Percentiles rank a stretch among this genome's conserved stretches.
These are phyloP conservation scores for Pythium insidiosum DNA, from an alignment of 352 stramenopile genomes.

Conservation along the genomic window DNA sequence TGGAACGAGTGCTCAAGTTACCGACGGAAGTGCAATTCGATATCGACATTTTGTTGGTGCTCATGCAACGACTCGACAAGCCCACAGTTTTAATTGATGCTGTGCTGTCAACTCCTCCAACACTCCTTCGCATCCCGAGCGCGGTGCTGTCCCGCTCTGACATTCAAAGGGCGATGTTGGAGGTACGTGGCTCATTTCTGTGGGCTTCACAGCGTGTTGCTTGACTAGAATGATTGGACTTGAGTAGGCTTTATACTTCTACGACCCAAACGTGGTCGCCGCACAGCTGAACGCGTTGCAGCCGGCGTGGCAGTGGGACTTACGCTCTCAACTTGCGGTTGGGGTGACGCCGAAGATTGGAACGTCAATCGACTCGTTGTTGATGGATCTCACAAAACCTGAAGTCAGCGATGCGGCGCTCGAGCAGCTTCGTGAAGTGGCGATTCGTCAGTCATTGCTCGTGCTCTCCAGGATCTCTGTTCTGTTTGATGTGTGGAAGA, in stretches of 20 bases:
- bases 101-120: background rate
- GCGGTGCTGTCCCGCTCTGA: background rate
- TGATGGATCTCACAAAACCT: too few relatives aligned
- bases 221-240: constrained; percentile 1
- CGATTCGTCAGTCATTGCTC: constrained; percentile 41
- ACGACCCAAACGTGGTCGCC: constrained; percentile 36
- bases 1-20: too few relatives aligned
- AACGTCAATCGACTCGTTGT: constrained; percentile 24
- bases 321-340: too few relatives aligned
- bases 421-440: constrained; percentile 54
- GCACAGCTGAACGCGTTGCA: constrained; percentile 38
- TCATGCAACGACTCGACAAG: too few relatives aligned
- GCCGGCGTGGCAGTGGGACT: constrained; percentile 46
- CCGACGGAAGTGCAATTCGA: too few relatives aligned
- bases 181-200: too few relatives aligned
- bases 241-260: constrained; percentile 45
- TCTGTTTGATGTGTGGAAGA: constrained; percentile 32
- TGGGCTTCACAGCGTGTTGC: too few relatives aligned
- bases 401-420: constrained; percentile 38
- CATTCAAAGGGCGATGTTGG: constrained; percentile 30
- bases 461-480: constrained; percentile 37
- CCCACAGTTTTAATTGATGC: too few relatives aligned
- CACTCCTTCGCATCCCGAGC: background rate
- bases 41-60: too few relatives aligned
- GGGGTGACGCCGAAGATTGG: too few relatives aligned